Evolutionary conservation across 805 yeast species (phyloP).

Genomic region (Yarrowia deformans): DNA sequence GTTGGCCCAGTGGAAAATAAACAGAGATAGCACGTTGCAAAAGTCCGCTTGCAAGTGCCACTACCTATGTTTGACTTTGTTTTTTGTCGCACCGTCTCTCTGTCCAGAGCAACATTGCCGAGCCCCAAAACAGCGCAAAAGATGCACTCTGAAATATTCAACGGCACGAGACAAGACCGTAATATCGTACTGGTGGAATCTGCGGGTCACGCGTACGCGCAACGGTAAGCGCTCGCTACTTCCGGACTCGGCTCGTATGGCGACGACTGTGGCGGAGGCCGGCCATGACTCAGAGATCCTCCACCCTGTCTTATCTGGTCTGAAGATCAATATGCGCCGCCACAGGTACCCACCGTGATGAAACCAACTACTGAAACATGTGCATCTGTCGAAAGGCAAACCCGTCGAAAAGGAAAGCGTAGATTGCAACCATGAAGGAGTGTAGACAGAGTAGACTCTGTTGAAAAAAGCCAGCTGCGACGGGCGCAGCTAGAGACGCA

Average conservation of each 20-base stretch:
- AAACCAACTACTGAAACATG: slow-evolving; percentile 25
- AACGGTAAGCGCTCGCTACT: not conserved
- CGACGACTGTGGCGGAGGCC: not conserved
- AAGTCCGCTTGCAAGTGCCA: not conserved
- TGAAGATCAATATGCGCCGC: slow-evolving; percentile 10
- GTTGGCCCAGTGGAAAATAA: not conserved
- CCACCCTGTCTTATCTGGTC: slow-evolving; percentile 22
- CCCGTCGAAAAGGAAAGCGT: not conserved
- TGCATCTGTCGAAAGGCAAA: slow-evolving; percentile 12
- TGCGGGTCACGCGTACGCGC: slow-evolving; percentile 13
- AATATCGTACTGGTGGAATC: not conserved
- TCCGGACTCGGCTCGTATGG: not conserved
- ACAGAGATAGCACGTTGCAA: not conserved
- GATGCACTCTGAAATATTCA: not conserved
- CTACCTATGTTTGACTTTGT: not conserved
- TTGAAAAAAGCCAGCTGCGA: not conserved
- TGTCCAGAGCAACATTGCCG: slow-evolving; percentile 20
- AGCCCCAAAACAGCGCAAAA: slow-evolving; percentile 28
- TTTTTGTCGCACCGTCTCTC: not conserved
- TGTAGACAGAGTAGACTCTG: not conserved
- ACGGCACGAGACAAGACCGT: not conserved
- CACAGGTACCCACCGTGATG: slow-evolving; percentile 32
- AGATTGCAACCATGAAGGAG: not conserved
- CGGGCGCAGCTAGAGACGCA: slow-evolving; percentile 4
- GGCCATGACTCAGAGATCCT: not conserved